Base-by-base conservation (phyloP, 345 rosid genomes). In the Bruguiera sexangula region DNA sequence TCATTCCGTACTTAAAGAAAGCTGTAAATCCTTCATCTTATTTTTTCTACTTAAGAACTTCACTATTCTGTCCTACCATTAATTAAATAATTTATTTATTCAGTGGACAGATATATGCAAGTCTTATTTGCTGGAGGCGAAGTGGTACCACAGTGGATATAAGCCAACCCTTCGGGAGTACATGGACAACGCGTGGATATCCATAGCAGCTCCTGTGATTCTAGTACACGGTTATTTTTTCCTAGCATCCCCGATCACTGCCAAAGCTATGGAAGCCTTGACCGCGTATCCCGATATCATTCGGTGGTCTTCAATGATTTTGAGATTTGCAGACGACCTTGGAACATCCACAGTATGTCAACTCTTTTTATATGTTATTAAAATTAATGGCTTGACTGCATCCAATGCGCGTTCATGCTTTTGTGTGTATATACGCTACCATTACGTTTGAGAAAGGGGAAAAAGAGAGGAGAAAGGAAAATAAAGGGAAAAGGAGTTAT, bases 1-100 rank as follows among this genome's bases (percentile, higher is more conserved):
- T 63, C 19, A 56, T 84, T 56, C 81, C 83, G 21, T 75, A 63
- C 68, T 75, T 86, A 0, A 77, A 56, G 27, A 75, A 82, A 79
- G 55, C 58, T 27, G 86, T 86, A 80, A 52, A 52, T 20, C n/a
- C 32, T 53, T 53, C 5, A 24, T 4, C 53, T 37, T 30, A 62
- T 39, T 26, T 18, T 9, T 6, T 30, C 8, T 29, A 19, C 37
- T 7, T 1, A 8, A 15, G 15, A 37, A 37, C n/a, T 63, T 20
- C 19, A 31, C 43, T 60, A 15, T 1, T 29, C 2, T 30, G n/a
- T 30, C 43, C 43, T 37, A 37, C 43, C 15, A 62, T n/a, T 20
- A 19, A 20, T 34, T 18, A 18, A 2, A 8, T 20, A 8, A 15
- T 34, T 5, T 29, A 51, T 58, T 5, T 48, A 16, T 50, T 18